Evolutionary conservation across 176 grass and related monocot species (phyloP), one percentile per base, ranked within the genome.

Genomic region (Ampelocalamus luodianensis): DNA sequence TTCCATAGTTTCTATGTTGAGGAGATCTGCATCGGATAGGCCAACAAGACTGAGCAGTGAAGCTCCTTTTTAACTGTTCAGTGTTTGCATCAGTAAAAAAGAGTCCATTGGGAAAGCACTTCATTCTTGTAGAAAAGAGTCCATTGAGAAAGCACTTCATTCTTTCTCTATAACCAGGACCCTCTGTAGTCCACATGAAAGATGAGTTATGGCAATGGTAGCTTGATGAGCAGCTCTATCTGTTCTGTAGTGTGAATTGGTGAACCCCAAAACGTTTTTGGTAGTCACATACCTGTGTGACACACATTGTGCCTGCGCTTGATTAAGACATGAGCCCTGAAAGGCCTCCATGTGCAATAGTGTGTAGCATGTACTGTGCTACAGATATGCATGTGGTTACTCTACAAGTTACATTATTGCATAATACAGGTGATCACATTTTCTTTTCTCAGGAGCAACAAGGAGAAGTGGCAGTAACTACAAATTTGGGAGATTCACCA

Each of bases 401-500:
- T 24, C 3, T 43, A 23, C 64, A 70, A 71, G 39, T 27, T 53
- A 77, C 53, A 16, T 37, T 45, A 51, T 58, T 77, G 24, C 49
- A 66, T 67, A 75, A 79, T 79, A 80, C 65, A 65, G 13, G 10
- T 90, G 44, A 50, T 38, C 15, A 27, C 18, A 23, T 85, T 83
- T 39, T 72, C 3, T 83, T 88, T 88, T 87, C 46, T 78, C 90
- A 99, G 96, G 89, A 89, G 61, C 83, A 82, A 90, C 86, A 66
- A 62, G 96, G 96, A 74, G 91, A 96, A 92, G 83, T 99, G 53
- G n/a, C 93, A 83, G 68, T 99, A 32, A 79, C 86, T 77, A 49
- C 91, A 70, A 89, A 87, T 64, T 82, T 99, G 81, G 81, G 89
- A 46, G 92, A 99, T 92, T 91, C 93, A 68, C 91, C 86, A 87